Evolutionary conservation across 306 rosid species (phyloP).

Genomic region (Cajanus cajan): DNA sequence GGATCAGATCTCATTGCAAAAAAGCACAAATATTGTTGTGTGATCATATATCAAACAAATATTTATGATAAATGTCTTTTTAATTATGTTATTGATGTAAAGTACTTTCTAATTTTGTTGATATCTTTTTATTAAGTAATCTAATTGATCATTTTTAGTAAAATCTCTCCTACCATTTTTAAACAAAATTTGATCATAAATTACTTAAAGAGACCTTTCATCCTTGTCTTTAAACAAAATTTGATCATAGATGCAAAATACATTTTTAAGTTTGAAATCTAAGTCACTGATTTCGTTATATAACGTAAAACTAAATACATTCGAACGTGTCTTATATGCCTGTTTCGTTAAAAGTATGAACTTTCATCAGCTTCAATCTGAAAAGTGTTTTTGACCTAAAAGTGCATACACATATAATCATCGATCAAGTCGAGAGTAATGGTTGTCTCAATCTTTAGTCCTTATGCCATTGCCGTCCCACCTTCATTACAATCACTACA

Average conservation of each 20-base stretch:
- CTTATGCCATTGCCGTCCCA: constrained; percentile 19
- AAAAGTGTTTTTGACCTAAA: constrained; percentile 28
- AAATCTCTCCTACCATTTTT: too few species aligned
- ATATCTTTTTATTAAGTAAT: too few species aligned
- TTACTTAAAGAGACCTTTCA: too few species aligned
- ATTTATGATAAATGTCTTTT: not conserved
- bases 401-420: constrained; percentile 23
- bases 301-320: not conserved
- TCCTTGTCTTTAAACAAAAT: not conserved
- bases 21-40: not conserved
- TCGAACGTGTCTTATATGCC: not conserved
- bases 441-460: constrained; percentile 35
- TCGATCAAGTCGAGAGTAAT: not conserved
- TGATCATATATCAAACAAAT: not conserved
- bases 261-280: not conserved
- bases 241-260: not conserved
- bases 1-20: not conserved
- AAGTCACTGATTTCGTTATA: not conserved
- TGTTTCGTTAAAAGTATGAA: constrained; percentile 21
- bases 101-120: too few species aligned
- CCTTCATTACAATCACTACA: constrained; percentile 33
- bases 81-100: too few species aligned
- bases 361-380: constrained; percentile 15
- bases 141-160: too few species aligned
- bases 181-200: too few species aligned